phyloP scores from a whole-genome alignment of 306 rosid genomes.

The Gastrolobium villosum region DNA sequence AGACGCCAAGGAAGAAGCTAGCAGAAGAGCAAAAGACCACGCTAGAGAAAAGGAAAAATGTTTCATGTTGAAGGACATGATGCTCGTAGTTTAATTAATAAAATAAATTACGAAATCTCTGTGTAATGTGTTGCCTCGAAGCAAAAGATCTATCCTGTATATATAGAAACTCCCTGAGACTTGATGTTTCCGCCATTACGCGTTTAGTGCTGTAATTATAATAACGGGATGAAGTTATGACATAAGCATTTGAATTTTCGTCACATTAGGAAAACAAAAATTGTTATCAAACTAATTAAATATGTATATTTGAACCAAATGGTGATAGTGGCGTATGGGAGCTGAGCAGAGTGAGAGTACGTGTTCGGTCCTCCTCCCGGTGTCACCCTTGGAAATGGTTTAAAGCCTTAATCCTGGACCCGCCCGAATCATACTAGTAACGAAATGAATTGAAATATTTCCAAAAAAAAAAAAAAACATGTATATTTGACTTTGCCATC shows the following conservation, averaged over 20 bases:
- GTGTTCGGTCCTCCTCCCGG: no score
- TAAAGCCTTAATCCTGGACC: no score
- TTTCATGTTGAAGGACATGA: conserved; percentile 28
- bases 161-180: not conserved
- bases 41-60: conserved; percentile 40
- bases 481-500: not conserved
- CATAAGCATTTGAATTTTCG: conserved; percentile 47
- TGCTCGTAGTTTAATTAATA: conserved; percentile 3
- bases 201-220: conserved; percentile 26
- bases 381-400: no score
- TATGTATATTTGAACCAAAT: no score
- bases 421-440: no score
- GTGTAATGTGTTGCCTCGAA: not conserved
- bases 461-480: no score
- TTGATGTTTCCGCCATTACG: conserved; percentile 41
- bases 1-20: conserved; percentile 38
- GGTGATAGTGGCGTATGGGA: no score
- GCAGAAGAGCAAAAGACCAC: conserved; percentile 48
- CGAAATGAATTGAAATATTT: no score
- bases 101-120: not conserved
- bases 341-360: no score
- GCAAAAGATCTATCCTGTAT: not conserved
- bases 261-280: not conserved
- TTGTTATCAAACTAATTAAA: not conserved
- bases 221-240: not conserved